Evolutionary conservation across 208 protist species (phyloP), one percentile per base, ranked within the genome.

Genomic region (Trypanosoma congolense): DNA sequence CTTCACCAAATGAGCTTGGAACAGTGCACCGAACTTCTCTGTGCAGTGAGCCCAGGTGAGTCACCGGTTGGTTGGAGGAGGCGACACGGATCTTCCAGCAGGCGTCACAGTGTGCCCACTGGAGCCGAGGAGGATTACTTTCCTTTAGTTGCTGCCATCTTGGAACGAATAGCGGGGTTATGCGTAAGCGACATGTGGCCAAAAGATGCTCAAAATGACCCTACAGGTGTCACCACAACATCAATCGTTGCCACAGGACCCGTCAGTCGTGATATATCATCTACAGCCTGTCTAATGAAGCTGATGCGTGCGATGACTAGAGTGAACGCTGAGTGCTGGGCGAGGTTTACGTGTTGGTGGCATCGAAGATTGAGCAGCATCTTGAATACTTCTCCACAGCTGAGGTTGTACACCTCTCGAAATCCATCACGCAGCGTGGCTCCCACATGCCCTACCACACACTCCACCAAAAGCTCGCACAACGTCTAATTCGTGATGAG

Each of bases 361-460:
- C 82, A 36, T 77, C 70, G 6, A 41, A 62, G 25, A 44, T 66
- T 14, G 42, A 75, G 21, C 22, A 55, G 12, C 22, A 41, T 2
- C 28, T 77, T 8, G 29, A 66, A 59, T 25, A 21, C 48, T 16
- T 58, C 2, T 30, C 30, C n/a, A 53, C 47, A 8, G 29, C 19
- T 14, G 58, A 43, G 26, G 19, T 61, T 18, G 46, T 59, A n/a
- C 57, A 47, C 38, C 49, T 77, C 5, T 21, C 83, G 5, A 65
- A 41, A 8, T 65, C 73, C 16, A 35, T 87, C 31, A 56, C 85
- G 38, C 68, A 62, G 10, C 79, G 83, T 36, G 67, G 75, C 54
- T 76, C 73, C 0, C 65, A 77, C 51, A 56, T 88, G 19, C 85
- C 80, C 0, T 75, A 81, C 38, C 77, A 88, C 50, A 59, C 76